These are phyloP conservation scores for Lecanicillium sp. DNA, from an alignment of 2,329 filamentous ascomycete genomes.

Conservation along the genomic window DNA sequence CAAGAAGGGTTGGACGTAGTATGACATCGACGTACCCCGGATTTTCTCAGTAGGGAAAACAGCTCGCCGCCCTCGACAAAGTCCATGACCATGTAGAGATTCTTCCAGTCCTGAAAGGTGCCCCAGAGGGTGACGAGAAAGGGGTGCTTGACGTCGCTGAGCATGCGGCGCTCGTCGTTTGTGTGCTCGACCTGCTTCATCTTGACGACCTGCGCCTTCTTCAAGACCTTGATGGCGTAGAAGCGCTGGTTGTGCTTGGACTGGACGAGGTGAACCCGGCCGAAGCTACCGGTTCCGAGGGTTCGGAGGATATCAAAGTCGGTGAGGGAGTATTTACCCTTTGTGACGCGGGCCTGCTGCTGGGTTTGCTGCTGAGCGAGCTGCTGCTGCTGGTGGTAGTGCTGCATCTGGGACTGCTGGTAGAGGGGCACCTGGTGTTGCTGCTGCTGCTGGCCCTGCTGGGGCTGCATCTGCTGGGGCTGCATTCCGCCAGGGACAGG, in stretches of 20 bases:
- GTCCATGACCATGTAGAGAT: constrained; percentile 99
- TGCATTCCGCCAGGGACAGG: constrained; percentile 9
- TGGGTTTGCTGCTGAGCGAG: constrained; percentile 27
- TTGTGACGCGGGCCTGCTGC: constrained; percentile 62
- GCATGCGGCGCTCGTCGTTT: constrained; percentile 93
- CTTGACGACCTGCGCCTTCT: constrained; percentile 97
- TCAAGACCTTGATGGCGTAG: constrained; percentile 97
- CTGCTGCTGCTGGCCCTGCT: constrained; percentile 19
- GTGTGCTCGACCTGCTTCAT: constrained; percentile 99
- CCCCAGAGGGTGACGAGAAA: constrained; percentile 98
- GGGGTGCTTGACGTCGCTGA: constrained; percentile 93
- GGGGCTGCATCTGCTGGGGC: constrained; percentile 22
- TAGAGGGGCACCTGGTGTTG: constrained; percentile 18
- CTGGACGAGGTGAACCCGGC: constrained; percentile 91
- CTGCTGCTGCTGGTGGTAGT: constrained; percentile 21
- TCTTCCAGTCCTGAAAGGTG: constrained; percentile 91
- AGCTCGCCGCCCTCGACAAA: constrained; percentile 98
- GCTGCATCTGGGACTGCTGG: constrained; percentile 24
- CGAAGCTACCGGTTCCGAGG: constrained; percentile 93
- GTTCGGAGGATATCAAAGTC: constrained; percentile 91
- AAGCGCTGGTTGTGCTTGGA: constrained; percentile 97
- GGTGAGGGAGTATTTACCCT: constrained; percentile 90
- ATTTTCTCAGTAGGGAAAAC: constrained; percentile 91
- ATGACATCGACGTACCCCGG: constrained; percentile 56
- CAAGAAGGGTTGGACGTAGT: not conserved